Evolutionary conservation across 78 protist species (phyloP).

Genomic region (Dictyostelium capitatum): DNA sequence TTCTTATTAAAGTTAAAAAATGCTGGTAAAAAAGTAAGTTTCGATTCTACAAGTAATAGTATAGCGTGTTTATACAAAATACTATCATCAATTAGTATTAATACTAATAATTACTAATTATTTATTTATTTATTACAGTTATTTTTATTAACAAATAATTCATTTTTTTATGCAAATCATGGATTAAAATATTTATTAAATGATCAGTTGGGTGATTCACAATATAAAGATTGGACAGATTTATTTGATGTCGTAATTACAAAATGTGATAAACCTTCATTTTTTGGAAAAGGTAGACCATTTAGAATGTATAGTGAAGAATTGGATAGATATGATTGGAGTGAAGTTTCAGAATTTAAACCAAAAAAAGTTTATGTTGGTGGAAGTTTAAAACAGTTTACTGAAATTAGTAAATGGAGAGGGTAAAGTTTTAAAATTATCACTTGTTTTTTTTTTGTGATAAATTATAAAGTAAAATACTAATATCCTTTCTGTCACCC

Average conservation of each 20-base stretch:
- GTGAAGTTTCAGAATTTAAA: slow-evolving; percentile 24
- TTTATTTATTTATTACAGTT: slow-evolving; percentile 25
- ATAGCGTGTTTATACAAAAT: neutral
- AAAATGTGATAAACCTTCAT: slow-evolving; percentile 64
- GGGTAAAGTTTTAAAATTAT: too few relatives aligned
- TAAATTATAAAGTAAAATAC: too few relatives aligned
- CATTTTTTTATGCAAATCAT: slow-evolving; percentile 49
- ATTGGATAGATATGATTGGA: slow-evolving; percentile 60
- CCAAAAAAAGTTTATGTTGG: slow-evolving; percentile 65
- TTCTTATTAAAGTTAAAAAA: slow-evolving; percentile 38
- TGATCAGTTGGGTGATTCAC: slow-evolving; percentile 19
- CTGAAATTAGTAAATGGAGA: slow-evolving; percentile 29
- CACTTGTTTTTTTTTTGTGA: too few relatives aligned
- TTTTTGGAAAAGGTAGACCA: slow-evolving; percentile 62
- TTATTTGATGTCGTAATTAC: slow-evolving; percentile 65
- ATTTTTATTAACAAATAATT: slow-evolving; percentile 73
- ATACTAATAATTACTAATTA: neutral
- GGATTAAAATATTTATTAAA: slow-evolving; percentile 70
- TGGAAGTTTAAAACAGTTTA: slow-evolving; percentile 38
- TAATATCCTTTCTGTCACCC: too few relatives aligned
- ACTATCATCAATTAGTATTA: neutral
- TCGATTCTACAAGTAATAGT: neutral
- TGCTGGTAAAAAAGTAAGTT: slow-evolving; percentile 64
- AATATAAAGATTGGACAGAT: slow-evolving; percentile 66
- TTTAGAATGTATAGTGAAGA: slow-evolving; percentile 45